phyloP scores from a whole-genome alignment of 441 rosid genomes.

The Syzygium syzygioides region DNA sequence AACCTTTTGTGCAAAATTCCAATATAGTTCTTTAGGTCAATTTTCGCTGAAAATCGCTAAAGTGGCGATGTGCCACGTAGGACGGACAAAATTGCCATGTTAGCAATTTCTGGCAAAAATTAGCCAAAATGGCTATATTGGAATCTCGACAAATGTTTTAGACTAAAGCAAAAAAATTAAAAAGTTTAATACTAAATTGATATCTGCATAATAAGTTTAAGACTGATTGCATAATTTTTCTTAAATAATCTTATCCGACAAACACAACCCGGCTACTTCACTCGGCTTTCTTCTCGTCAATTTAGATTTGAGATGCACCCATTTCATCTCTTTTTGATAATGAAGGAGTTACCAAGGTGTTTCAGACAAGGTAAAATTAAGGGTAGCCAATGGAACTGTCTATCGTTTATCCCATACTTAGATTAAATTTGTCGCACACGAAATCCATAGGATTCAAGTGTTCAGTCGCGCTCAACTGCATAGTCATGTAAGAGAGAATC shows the following conservation, averaged over 20 bases:
- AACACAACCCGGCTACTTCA: background rate
- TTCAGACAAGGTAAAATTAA: background rate
- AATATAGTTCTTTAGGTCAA: accelerated
- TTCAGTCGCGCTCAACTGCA: background rate
- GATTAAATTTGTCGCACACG: background rate
- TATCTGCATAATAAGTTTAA: accelerated
- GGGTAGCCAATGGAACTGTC: background rate
- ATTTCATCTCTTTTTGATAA: background rate
- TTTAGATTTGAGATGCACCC: background rate
- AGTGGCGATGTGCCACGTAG: accelerated
- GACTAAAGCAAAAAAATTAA: background rate
- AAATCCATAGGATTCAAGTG: background rate
- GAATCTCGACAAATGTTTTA: no score
- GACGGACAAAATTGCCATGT: accelerated
- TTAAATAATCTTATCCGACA: background rate
- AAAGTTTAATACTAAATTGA: background rate
- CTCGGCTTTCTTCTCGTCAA: background rate
- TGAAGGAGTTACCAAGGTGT: background rate
- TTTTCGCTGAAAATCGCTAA: accelerated
- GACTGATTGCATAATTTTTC: background rate
- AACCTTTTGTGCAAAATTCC: background rate
- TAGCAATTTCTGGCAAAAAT: no score
- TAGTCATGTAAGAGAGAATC: background rate
- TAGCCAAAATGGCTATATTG: no score
- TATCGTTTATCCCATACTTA: background rate